Conservation (phyloP, 192 early-diverging fungal genomes). For the Backusella tarrabulga region DNA sequence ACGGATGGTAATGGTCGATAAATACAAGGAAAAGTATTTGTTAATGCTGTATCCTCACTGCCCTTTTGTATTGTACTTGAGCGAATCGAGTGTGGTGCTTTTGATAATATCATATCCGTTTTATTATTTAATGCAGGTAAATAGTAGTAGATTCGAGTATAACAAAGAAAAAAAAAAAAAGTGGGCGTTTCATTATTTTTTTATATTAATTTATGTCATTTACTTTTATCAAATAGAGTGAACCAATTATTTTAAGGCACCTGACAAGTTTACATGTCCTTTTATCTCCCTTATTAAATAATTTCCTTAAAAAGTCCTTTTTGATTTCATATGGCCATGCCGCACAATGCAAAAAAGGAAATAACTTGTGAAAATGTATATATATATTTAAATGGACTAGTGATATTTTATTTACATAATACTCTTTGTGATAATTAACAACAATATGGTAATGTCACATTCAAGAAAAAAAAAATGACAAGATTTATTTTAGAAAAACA, state of each 20-base stretch:
- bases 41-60: background rate
- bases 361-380: background rate
- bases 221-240: background rate
- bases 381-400: background rate
- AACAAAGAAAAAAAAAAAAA: background rate
- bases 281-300: background rate
- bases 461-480: background rate
- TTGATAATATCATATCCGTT: background rate
- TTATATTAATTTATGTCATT: background rate
- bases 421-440: no score
- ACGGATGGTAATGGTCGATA: constrained; percentile 13
- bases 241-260: background rate
- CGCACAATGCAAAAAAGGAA: background rate
- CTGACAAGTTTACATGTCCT: background rate
- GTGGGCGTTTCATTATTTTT: background rate
- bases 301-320: background rate
- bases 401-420: background rate
- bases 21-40: no score
- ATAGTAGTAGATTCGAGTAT: background rate
- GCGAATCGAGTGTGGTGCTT: background rate
- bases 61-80: background rate
- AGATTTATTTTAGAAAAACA: background rate
- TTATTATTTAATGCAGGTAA: no score
- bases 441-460: background rate
- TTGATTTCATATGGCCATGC: no score